These are phyloP conservation scores for Ceratocystis papillata DNA, from an alignment of 2,329 filamentous ascomycete genomes.

Conservation along the genomic window DNA sequence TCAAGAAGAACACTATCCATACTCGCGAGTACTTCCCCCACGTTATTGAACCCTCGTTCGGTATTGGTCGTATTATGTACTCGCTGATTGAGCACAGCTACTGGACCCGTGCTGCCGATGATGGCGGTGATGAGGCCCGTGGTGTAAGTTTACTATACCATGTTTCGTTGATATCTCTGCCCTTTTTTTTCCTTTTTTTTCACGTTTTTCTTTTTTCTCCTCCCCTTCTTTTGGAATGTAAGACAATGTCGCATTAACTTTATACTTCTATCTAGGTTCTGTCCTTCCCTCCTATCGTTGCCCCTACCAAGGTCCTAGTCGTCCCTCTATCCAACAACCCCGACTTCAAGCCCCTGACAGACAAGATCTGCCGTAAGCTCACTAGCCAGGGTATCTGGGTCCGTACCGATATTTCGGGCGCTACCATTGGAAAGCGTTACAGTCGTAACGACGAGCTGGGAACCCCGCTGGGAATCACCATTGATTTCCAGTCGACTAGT, in stretches of 20 bases:
- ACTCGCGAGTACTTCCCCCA: conserved; percentile 85
- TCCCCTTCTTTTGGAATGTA: background rate
- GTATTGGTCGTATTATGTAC: conserved; percentile 83
- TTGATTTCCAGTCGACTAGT: conserved; percentile 82
- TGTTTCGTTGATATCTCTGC: background rate
- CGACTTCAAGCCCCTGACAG: conserved; percentile 60
- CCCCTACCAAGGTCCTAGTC: conserved; percentile 77
- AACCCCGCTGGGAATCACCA: conserved; percentile 75
- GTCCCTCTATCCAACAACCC: conserved; percentile 67
- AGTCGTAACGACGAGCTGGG: conserved; percentile 82
- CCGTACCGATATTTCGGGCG: conserved; percentile 69
- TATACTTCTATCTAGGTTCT: conserved; percentile 30
- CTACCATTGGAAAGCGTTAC: conserved; percentile 81
- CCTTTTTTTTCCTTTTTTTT: background rate
- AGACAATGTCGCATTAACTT: conserved; percentile 29
- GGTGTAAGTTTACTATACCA: conserved; percentile 51
- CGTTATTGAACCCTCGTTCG: conserved; percentile 87
- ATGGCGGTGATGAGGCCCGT: conserved; percentile 67
- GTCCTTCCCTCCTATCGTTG: conserved; percentile 45
- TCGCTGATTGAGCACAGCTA: conserved; percentile 87
- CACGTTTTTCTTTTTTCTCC: background rate
- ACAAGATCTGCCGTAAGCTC: conserved; percentile 56
- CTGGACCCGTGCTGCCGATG: conserved; percentile 68
- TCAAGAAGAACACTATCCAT: conserved; percentile 70
- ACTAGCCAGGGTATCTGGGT: conserved; percentile 61